Evolutionary conservation across 1,284 basidiomycete species (phyloP), one percentile per base, ranked within the genome.

Genomic region (Tausonia pullulans): DNA sequence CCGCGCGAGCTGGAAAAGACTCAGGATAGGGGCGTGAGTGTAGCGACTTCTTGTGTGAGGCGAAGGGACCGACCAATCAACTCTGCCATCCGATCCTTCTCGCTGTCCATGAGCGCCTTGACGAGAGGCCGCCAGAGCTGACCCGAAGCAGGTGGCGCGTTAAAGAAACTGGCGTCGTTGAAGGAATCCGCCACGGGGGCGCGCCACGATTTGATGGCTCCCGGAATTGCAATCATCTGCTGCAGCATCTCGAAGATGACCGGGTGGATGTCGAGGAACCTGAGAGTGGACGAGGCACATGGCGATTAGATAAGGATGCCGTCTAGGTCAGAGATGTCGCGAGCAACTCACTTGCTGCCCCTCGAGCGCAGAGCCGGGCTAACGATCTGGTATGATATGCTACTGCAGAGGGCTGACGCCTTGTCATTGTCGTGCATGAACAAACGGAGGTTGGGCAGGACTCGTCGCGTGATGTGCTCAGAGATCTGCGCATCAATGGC

Each of bases 381-480:
- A 46, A 97, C 79, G 55, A 97, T 83, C 72, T 90, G 91, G 71
- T 94, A 90, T 7, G 90, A 81, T 44, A 97, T 84, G 70, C 88
- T 92, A 51, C 81, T 85, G 73, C 90, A 95, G 2, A 86, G 82
- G 9, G 83, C 81, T 6, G 84, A 77, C 9, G 94, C 81, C 73
- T 87, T 90, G 77, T 98, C 96, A 41, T 83, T 82, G 68, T 98
- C 95, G 69, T 87, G 78, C 56, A 94, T 79, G 73, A 96, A 86
- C 67, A 83, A 84, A 16, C 90, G 84, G 60, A 97, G 74, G 68
- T 84, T 86, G 0, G 90, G 88, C 10, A 98, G 74, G 2, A 86
- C 84, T 27, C 80, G 81, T 0, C 78, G 78, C 0, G 87, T 84
- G 27, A 98, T 78, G 72, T 87, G 98, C 6, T 78, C 73, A 64